A percentile compares a stretch with the other conserved stretches of the same genome.
Conservation (phyloP, 1,284 basidiomycete species). For the Grifola frondosa region DNA sequence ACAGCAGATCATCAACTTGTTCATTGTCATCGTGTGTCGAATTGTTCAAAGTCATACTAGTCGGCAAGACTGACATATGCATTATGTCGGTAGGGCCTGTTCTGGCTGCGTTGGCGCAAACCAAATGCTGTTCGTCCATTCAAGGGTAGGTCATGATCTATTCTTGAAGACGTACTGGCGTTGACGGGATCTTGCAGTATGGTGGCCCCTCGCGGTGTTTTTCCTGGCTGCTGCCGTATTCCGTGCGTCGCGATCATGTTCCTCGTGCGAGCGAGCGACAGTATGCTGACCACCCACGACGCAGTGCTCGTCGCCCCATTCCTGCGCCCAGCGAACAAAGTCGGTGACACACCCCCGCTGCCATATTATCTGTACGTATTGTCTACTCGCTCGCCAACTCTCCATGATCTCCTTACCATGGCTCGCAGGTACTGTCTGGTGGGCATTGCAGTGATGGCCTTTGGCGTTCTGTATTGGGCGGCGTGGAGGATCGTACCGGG, state of each 20-base stretch:
- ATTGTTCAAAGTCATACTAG: neutral
- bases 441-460: slow-evolving; percentile 48
- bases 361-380: slow-evolving; percentile 54
- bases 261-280: neutral
- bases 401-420: neutral
- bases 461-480: slow-evolving; percentile 55
- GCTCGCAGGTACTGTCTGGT: slow-evolving; percentile 50
- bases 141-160: slow-evolving; percentile 41
- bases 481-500: slow-evolving; percentile 52
- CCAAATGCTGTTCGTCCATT: slow-evolving; percentile 52
- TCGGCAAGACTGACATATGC: too few species aligned
- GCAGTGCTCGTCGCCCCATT: slow-evolving; percentile 57
- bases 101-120: slow-evolving; percentile 53
- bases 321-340: slow-evolving; percentile 49
- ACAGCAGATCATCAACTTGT: slow-evolving; percentile 53
- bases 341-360: slow-evolving; percentile 59
- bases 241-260: slow-evolving; percentile 32
- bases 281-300: neutral
- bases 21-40: slow-evolving; percentile 46
- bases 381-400: neutral
- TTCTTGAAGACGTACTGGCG: neutral
- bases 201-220: slow-evolving; percentile 56
- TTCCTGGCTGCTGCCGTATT: slow-evolving; percentile 54
- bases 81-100: slow-evolving; percentile 43
- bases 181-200: slow-evolving; percentile 38